Conservation (phyloP, 306 rosid genomes). For the Sesbania bispinosa region DNA sequence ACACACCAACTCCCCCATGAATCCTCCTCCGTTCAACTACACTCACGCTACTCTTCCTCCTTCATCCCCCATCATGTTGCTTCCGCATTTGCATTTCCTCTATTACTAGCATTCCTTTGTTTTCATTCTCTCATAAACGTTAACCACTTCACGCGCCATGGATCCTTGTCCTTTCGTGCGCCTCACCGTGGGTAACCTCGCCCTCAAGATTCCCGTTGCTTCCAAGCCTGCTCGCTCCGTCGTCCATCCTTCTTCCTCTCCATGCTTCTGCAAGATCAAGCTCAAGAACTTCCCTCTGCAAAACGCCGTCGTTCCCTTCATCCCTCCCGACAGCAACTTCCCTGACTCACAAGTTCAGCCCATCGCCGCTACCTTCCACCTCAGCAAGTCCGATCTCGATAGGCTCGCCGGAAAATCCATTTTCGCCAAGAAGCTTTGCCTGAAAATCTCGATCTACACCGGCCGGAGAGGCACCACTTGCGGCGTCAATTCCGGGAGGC, state of each 20-base stretch:
- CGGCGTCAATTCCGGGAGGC: constrained; percentile 58
- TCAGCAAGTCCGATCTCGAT: constrained; percentile 56
- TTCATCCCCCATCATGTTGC: background rate
- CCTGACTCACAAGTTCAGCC: constrained; percentile 42
- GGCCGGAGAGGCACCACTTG: constrained; percentile 61
- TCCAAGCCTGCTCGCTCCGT: constrained; percentile 68
- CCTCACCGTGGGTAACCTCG: constrained; percentile 60
- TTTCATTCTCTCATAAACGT: background rate
- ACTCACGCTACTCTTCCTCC: background rate
- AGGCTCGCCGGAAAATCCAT: constrained; percentile 39
- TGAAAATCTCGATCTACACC: constrained; percentile 57
- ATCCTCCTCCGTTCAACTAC: background rate
- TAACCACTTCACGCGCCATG: constrained; percentile 21
- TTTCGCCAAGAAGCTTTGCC: constrained; percentile 40
- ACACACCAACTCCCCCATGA: background rate
- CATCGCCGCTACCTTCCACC: constrained; percentile 61
- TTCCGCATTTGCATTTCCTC: background rate
- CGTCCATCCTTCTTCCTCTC: constrained; percentile 74
- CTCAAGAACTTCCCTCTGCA: constrained; percentile 59
- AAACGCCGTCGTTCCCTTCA: constrained; percentile 57
- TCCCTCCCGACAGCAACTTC: constrained; percentile 36
- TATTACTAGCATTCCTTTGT: background rate
- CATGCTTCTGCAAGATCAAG: constrained; percentile 69
- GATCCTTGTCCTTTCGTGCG: constrained; percentile 84
- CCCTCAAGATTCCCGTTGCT: constrained; percentile 72